These are phyloP conservation scores for Suhomyces atakaporum DNA, from an alignment of 1,139 yeast species.

Conservation along the genomic window DNA sequence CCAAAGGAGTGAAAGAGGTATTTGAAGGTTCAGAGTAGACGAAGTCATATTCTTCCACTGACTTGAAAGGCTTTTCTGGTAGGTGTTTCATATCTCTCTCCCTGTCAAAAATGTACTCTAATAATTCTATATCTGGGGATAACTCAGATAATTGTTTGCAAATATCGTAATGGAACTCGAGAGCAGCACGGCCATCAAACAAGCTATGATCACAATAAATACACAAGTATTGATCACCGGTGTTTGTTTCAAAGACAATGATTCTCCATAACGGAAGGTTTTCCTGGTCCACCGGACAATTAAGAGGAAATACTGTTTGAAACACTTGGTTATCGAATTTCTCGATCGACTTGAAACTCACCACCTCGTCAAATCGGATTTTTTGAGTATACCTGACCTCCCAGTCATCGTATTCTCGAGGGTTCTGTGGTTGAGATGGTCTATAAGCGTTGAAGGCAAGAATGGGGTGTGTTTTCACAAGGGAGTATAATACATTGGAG, in stretches of 20 bases:
- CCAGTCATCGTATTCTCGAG: constrained; percentile 17
- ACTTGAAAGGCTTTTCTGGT: not conserved
- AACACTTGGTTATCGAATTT: constrained; percentile 20
- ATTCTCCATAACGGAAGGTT: constrained; percentile 33
- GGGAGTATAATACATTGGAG: constrained; percentile 25
- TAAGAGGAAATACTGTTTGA: constrained; percentile 17
- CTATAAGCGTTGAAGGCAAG: constrained; percentile 23
- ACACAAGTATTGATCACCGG: constrained; percentile 10
- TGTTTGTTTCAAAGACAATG: constrained; percentile 15
- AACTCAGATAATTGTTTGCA: constrained; percentile 7
- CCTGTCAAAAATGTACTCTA: constrained; percentile 4
- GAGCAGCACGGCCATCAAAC: constrained; percentile 17
- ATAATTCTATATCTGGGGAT: constrained; percentile 4
- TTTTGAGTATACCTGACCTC: constrained; percentile 20
- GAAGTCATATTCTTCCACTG: not conserved
- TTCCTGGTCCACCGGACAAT: constrained; percentile 17
- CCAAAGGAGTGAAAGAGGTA: not conserved
- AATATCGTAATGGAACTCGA: constrained; percentile 15
- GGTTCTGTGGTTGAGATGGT: constrained; percentile 15
- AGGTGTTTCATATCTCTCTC: constrained; percentile 1
- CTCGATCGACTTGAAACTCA: constrained; percentile 17
- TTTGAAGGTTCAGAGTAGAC: not conserved
- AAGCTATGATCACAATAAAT: constrained; percentile 15
- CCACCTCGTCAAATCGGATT: constrained; percentile 30
- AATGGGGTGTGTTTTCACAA: constrained; percentile 24